Evolutionary conservation across 2,329 filamentous ascomycete genomes (phyloP).

Genomic region (Xylaria sp.): DNA sequence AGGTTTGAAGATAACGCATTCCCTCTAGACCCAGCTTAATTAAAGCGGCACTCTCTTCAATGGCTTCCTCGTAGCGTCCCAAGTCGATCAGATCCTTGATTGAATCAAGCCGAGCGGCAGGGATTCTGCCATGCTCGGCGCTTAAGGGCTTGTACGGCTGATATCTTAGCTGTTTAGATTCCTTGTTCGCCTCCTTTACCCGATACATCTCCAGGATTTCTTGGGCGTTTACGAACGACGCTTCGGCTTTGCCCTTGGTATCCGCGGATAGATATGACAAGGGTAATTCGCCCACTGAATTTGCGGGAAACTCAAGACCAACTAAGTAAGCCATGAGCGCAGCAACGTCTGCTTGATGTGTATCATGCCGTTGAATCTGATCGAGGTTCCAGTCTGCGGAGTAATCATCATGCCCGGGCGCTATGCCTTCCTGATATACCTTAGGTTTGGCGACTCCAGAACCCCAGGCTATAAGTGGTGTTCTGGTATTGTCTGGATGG

Average conservation of each 20-base stretch:
- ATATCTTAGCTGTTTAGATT: constrained; percentile 75
- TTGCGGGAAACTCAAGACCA: constrained; percentile 89
- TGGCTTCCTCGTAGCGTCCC: constrained; percentile 75
- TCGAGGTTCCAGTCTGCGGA: constrained; percentile 89
- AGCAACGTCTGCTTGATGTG: constrained; percentile 91
- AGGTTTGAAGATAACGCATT: constrained; percentile 92
- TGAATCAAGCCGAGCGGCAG: constrained; percentile 68
- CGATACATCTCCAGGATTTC: constrained; percentile 94
- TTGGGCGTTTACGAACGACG: constrained; percentile 81
- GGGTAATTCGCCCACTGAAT: constrained; percentile 93
- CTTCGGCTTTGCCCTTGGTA: constrained; percentile 79
- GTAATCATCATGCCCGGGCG: constrained; percentile 87
- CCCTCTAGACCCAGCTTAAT: constrained; percentile 81
- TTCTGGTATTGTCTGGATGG: constrained; percentile 95
- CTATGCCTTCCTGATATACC: constrained; percentile 58
- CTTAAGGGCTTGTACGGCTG: constrained; percentile 75
- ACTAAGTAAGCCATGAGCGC: constrained; percentile 93
- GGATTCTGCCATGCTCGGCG: constrained; percentile 61
- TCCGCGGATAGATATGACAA: constrained; percentile 78
- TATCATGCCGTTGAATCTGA: constrained; percentile 83
- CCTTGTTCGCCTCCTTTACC: constrained; percentile 89
- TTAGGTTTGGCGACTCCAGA: constrained; percentile 83
- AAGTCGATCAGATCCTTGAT: constrained; percentile 72
- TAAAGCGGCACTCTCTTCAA: constrained; percentile 76
- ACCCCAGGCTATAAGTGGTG: constrained; percentile 91